These are phyloP conservation scores for Candida bentonensis DNA, from an alignment of 805 yeast species.

Conservation along the genomic window DNA sequence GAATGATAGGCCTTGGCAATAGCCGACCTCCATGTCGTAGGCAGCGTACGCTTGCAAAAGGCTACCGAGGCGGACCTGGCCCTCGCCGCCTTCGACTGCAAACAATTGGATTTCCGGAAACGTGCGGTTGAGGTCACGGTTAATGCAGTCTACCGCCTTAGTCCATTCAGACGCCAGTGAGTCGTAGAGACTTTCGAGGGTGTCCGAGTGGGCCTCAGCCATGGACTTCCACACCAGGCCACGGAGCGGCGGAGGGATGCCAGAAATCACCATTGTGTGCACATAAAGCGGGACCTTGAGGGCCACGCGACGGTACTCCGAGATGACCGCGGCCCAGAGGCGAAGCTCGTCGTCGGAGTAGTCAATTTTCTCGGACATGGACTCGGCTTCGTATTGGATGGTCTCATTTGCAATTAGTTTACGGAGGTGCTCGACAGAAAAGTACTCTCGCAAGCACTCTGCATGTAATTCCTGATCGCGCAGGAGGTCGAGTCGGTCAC, in stretches of 20 bases:
- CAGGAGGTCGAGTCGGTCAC: neutral
- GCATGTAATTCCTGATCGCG: neutral
- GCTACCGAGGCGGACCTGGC: conserved; percentile 34
- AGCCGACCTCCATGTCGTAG: conserved; percentile 52
- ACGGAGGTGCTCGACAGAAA: neutral
- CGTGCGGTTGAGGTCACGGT: conserved; percentile 46
- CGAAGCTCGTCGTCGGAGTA: conserved; percentile 15
- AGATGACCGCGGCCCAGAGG: conserved; percentile 23
- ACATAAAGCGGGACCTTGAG: conserved; percentile 18
- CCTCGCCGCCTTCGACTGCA: conserved; percentile 25
- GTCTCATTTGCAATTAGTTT: neutral
- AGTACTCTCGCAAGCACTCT: neutral
- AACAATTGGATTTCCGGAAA: conserved; percentile 42
- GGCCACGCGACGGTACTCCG: conserved; percentile 20
- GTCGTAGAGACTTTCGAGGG: conserved; percentile 22
- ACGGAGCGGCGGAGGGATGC: conserved; percentile 22
- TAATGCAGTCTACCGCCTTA: conserved; percentile 31
- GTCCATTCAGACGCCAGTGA: conserved; percentile 28
- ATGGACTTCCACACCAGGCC: conserved; percentile 23
- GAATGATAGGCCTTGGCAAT: conserved; percentile 55
- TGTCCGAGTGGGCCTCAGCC: conserved; percentile 17
- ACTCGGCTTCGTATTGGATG: neutral
- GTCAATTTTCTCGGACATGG: neutral
- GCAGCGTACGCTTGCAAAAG: conserved; percentile 49
- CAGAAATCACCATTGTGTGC: conserved; percentile 18